These are phyloP conservation scores for Nothophytophthora sp. DNA, from an alignment of 352 stramenopile species.

Conservation along the genomic window DNA sequence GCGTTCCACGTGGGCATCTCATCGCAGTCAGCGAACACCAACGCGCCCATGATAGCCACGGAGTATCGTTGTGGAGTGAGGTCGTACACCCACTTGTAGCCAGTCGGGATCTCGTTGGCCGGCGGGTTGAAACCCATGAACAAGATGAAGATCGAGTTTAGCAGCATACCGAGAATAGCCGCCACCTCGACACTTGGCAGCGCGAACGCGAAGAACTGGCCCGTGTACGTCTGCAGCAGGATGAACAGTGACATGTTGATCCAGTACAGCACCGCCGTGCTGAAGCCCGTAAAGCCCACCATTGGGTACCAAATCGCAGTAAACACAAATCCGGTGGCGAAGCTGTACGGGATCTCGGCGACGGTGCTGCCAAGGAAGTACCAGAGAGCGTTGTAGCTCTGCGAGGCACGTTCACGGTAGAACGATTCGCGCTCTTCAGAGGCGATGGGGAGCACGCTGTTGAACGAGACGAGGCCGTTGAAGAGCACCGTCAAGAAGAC, in stretches of 20 bases:
- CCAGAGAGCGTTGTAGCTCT: slow-evolving; percentile 73
- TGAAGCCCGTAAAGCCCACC: slow-evolving; percentile 37
- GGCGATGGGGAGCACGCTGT: slow-evolving; percentile 69
- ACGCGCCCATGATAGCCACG: slow-evolving; percentile 11
- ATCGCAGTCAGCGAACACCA: slow-evolving; percentile 25
- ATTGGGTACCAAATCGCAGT: slow-evolving; percentile 47
- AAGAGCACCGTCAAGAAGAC: slow-evolving; percentile 86
- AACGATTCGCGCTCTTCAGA: slow-evolving; percentile 68
- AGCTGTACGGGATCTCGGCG: slow-evolving; percentile 66
- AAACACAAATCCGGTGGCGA: slow-evolving; percentile 39
- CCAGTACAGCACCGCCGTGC: slow-evolving; percentile 43
- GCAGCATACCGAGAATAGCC: slow-evolving; percentile 25
- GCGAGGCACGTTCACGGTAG: slow-evolving; percentile 63
- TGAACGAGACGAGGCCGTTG: slow-evolving; percentile 66
- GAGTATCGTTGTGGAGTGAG: slow-evolving; percentile 24
- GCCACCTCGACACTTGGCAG: slow-evolving; percentile 34
- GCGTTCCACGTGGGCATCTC: slow-evolving; percentile 17
- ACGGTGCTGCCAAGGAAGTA: slow-evolving; percentile 48
- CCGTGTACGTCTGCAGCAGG: slow-evolving; percentile 46
- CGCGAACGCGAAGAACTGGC: slow-evolving; percentile 36
- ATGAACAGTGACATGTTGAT: slow-evolving; percentile 41
- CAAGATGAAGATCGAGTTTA: slow-evolving; percentile 52
- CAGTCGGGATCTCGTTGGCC: slow-evolving; percentile 36
- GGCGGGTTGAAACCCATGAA: slow-evolving; percentile 56
- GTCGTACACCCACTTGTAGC: slow-evolving; percentile 46